These are phyloP conservation scores for Phytophthora megakarya DNA, from an alignment of 352 stramenopile species.

Conservation along the genomic window DNA sequence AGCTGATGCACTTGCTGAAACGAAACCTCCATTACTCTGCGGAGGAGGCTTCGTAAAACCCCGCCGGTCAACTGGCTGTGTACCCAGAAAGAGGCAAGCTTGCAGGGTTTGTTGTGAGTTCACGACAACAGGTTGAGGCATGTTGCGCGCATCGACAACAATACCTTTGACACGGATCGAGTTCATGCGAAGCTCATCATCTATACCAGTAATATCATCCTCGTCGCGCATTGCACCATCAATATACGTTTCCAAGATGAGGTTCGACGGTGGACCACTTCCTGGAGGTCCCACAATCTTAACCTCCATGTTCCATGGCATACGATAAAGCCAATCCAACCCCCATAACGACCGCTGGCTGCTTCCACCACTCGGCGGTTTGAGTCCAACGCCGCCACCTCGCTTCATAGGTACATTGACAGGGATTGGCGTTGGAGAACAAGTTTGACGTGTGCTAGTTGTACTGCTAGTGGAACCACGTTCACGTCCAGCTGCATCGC, in stretches of 20 bases:
- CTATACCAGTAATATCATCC: slow-evolving; percentile 71
- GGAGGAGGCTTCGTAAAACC: slow-evolving; percentile 88
- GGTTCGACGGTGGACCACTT: slow-evolving; percentile 80
- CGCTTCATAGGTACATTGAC: slow-evolving; percentile 86
- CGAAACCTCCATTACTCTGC: slow-evolving; percentile 86
- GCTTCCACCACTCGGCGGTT: slow-evolving; percentile 55
- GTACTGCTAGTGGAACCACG: slow-evolving; percentile 39
- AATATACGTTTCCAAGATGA: slow-evolving; percentile 90
- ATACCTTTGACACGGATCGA: slow-evolving; percentile 89
- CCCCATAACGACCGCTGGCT: slow-evolving; percentile 79
- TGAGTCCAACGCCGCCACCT: slow-evolving; percentile 57
- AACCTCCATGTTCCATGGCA: slow-evolving; percentile 93
- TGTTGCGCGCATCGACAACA: slow-evolving; percentile 87
- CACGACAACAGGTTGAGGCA: slow-evolving; percentile 84
- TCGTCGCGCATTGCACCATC: slow-evolving; percentile 80
- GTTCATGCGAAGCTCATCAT: slow-evolving; percentile 85
- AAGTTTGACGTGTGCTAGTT: slow-evolving; percentile 49
- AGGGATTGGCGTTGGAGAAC: slow-evolving; percentile 77
- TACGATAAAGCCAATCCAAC: slow-evolving; percentile 89
- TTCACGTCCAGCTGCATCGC: slow-evolving; percentile 74
- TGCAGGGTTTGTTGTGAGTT: slow-evolving; percentile 89
- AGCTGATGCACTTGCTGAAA: slow-evolving; percentile 52
- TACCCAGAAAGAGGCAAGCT: slow-evolving; percentile 85
- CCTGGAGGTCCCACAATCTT: slow-evolving; percentile 88
- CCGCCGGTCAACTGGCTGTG: slow-evolving; percentile 82